These are phyloP conservation scores for Arthrobotrys iridis DNA, from an alignment of 2,329 filamentous ascomycete species.

Conservation along the genomic window DNA sequence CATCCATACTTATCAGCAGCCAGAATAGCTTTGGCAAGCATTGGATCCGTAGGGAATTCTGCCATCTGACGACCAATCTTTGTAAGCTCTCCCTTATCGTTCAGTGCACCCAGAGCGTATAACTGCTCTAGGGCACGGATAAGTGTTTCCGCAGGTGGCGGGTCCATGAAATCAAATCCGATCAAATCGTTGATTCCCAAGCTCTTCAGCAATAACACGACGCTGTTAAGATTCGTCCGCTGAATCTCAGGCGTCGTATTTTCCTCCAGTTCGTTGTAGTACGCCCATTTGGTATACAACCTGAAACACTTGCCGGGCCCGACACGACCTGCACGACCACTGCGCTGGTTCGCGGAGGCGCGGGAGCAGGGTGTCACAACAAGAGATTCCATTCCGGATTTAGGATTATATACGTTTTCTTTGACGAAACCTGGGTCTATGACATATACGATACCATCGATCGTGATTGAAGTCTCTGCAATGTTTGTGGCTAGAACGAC, in stretches of 20 bases:
- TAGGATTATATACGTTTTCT: constrained; percentile 90
- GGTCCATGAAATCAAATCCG: constrained; percentile 95
- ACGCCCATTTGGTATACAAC: constrained; percentile 91
- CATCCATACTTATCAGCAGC: constrained; percentile 91
- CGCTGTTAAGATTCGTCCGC: constrained; percentile 83
- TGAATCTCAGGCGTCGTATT: constrained; percentile 93
- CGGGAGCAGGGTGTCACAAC: constrained; percentile 90
- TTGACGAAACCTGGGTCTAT: constrained; percentile 97
- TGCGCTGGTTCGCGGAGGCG: constrained; percentile 91
- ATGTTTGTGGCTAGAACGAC: constrained; percentile 97
- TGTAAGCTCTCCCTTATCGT: constrained; percentile 87
- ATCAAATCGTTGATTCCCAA: constrained; percentile 91
- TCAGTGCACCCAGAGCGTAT: constrained; percentile 88
- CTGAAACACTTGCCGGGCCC: constrained; percentile 92
- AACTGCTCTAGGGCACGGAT: constrained; percentile 89
- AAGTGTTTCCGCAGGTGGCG: constrained; percentile 86
- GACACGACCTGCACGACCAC: constrained; percentile 90
- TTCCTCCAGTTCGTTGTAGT: constrained; percentile 93
- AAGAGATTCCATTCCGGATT: constrained; percentile 90
- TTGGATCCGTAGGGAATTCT: constrained; percentile 91
- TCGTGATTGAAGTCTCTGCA: constrained; percentile 93
- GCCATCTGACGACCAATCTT: constrained; percentile 93
- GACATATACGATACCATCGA: constrained; percentile 94
- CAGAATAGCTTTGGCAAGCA: constrained; percentile 88
- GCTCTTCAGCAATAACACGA: constrained; percentile 86